These are phyloP conservation scores for Benincasa hispida DNA, from an alignment of 306 rosid genomes.

Conservation along the genomic window DNA sequence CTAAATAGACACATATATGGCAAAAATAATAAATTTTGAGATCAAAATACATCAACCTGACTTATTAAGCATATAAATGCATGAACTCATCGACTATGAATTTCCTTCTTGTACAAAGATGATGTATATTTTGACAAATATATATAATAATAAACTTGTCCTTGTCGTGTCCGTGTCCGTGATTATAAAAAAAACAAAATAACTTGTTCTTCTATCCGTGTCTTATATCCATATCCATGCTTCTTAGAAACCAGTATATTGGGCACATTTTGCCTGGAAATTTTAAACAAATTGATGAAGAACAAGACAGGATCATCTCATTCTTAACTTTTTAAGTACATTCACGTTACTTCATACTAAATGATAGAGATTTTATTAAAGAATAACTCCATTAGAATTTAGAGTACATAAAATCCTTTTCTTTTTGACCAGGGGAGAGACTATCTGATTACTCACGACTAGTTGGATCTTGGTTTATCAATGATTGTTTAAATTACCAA, in stretches of 20 bases:
- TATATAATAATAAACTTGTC: no score
- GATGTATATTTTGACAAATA: no score
- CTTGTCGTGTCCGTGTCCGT: no score
- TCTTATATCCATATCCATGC: no score
- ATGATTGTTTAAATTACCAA: not conserved
- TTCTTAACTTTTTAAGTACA: not conserved
- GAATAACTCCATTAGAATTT: not conserved
- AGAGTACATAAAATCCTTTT: not conserved
- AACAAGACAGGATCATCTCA: not conserved
- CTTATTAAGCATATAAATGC: no score
- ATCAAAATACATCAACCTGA: no score
- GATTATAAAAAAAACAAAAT: no score
- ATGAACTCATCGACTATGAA: no score
- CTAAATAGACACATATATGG: no score
- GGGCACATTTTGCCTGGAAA: not conserved
- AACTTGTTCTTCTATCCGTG: no score
- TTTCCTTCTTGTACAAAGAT: no score
- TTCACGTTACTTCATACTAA: not conserved
- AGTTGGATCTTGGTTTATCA: not conserved
- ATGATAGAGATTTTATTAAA: not conserved
- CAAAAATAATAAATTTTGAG: no score
- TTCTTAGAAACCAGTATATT: not conserved
- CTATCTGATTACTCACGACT: not conserved
- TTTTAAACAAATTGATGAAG: not conserved
- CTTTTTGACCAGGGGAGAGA: not conserved